Conservation (phyloP, 768 basidiomycete species). For the Glaciozyma martinii region DNA sequence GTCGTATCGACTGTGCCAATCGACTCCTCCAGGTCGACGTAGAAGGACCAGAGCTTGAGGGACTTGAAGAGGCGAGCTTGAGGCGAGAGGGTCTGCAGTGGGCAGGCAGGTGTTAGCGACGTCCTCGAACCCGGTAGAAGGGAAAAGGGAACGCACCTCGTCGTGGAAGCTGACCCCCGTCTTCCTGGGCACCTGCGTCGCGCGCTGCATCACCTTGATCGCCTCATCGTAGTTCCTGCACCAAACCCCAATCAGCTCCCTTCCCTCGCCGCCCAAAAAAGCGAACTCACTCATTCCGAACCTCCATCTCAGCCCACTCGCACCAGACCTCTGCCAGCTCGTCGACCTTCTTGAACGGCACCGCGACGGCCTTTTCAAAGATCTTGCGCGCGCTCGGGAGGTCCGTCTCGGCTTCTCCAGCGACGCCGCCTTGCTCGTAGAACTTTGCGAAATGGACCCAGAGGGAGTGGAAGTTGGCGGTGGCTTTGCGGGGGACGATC, state of each 20-base stretch:
- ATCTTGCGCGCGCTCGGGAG: slow-evolving; percentile 81
- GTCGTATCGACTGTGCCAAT: slow-evolving; percentile 87
- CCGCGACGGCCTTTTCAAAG: slow-evolving; percentile 80
- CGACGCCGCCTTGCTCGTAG: slow-evolving; percentile 88
- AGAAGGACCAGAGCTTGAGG: slow-evolving; percentile 97
- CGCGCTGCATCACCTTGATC: slow-evolving; percentile 92
- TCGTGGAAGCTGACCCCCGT: slow-evolving; percentile 77
- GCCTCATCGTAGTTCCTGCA: slow-evolving; percentile 91
- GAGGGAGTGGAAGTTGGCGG: slow-evolving; percentile 77
- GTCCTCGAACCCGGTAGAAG: not conserved
- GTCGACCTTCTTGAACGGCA: slow-evolving; percentile 90
- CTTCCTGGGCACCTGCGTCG: slow-evolving; percentile 79
- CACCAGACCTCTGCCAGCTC: slow-evolving; percentile 98
- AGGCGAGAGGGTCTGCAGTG: slow-evolving; percentile 59
- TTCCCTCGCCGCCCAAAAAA: not conserved
- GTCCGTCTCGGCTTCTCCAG: slow-evolving; percentile 66
- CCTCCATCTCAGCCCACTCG: slow-evolving; percentile 98
- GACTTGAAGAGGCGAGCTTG: slow-evolving; percentile 94
- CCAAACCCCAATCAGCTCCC: not conserved
- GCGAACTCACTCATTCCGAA: slow-evolving; percentile 68
- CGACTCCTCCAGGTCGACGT: slow-evolving; percentile 93
- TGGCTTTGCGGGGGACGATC: slow-evolving; percentile 76
- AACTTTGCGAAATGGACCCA: slow-evolving; percentile 95
- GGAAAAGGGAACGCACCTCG: slow-evolving; percentile 56
- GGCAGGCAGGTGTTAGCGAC: not conserved